Percentiles rank a stretch among this genome's conserved stretches.
Evolutionary conservation across 352 stramenopile species (phyloP).

Genomic region (Phytophthora pinifolia): DNA sequence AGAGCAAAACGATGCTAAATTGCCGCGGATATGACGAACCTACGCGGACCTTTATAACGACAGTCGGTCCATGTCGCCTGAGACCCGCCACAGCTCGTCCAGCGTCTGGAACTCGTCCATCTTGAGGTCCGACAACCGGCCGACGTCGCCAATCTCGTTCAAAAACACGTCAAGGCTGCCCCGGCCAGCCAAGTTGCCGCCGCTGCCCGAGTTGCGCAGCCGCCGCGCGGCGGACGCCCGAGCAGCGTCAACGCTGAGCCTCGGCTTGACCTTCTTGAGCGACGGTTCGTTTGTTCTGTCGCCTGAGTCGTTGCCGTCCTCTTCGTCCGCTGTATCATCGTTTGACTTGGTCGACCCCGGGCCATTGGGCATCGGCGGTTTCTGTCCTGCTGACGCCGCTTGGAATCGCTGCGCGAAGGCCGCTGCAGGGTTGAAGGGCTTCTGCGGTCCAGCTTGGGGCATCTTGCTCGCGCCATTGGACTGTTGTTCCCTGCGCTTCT

Average conservation of each 20-base stretch:
- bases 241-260: conserved; percentile 76
- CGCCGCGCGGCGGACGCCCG: conserved; percentile 65
- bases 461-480: conserved; percentile 11
- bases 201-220: conserved; percentile 61
- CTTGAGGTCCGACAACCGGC: conserved; percentile 81
- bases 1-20: conserved; percentile 18
- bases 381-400: conserved; percentile 27
- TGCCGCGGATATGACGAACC: conserved; percentile 1
- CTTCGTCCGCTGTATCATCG: conserved; percentile 36
- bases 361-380: conserved; percentile 37
- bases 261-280: conserved; percentile 75
- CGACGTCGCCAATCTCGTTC: conserved; percentile 79
- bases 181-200: conserved; percentile 49
- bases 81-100: conserved; percentile 82
- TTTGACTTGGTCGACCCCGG: conserved; percentile 36
- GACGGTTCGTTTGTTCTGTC: conserved; percentile 49
- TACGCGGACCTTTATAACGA: conserved; percentile 58
- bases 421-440: conserved; percentile 48
- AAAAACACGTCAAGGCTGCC: conserved; percentile 76
- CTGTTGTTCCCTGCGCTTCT: conserved; percentile 27
- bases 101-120: conserved; percentile 86
- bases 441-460: conserved; percentile 18
- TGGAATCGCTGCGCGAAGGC: conserved; percentile 63
- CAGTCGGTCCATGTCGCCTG: conserved; percentile 82
- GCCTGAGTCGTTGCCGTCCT: conserved; percentile 38